Evolutionary conservation across 371 early-diverging fungal species (phyloP), one percentile per base, ranked within the genome.

Genomic region (Actinomortierella wolfii): DNA sequence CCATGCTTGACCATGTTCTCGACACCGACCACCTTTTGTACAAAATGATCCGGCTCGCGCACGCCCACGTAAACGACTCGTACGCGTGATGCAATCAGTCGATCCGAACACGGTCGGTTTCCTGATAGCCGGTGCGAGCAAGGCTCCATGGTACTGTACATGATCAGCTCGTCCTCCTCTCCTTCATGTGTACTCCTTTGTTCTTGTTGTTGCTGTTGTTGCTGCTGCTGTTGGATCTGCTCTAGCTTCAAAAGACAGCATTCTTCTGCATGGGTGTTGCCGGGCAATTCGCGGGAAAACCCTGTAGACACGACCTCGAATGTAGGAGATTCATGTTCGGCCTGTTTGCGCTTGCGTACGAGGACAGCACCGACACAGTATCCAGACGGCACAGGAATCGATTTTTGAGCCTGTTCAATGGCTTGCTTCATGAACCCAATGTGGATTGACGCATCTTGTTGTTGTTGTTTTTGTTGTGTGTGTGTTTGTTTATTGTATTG

Each of bases 131-230:
- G 84, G 55, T 76, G 68, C 3, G 88, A 86, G 63, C 96, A 95
- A 0, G 96, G 96, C 55, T 95, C 96, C 96, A 95, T 95, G 9
- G 96, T 95, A 6, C 94, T 91, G 66, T 93, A 95, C 79, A 93
- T 87, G 29, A 87, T 86, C 5, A 80, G 79, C 39, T 63, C 64
- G 11, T 49, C 43, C 28, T 54, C 59, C 13, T 28, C 11, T 17
- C 24, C 43, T 55, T 52, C 50, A 20, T 56, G 56, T 23, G 13
- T 47, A 24, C 43, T 20, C 2, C 26, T 1, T 17, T 25, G 24
- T 18, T 44, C n/a, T 6, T 41, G 5, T 53, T 41, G 14, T 39
- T 11, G 23, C 23, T 21, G 21, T 34, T 46, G 34, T 24, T 56
- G 15, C 45, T 58, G 44, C 34, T 6, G 25, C 2, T 54, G 55